A percentile compares a stretch with the other conserved stretches of the same genome.
Conservation (phyloP, 495 filamentous ascomycete genomes). For the Parachaetomium inaequale region DNA sequence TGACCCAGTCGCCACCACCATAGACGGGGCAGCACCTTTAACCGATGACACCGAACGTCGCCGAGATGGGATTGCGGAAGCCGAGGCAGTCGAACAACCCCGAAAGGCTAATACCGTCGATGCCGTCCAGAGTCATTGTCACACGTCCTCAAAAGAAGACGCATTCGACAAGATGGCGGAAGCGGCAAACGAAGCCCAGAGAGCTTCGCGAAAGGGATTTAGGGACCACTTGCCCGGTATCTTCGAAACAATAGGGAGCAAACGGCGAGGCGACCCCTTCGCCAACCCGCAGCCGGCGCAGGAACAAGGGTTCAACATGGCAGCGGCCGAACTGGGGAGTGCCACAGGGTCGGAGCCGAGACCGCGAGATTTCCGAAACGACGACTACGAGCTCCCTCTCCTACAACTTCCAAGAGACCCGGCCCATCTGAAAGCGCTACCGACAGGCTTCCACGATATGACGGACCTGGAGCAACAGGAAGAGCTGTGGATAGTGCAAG, state of each 20-base stretch:
- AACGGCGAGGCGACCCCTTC: background rate
- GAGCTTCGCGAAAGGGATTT: too few relatives aligned
- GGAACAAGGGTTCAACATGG: background rate
- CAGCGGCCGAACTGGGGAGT: background rate
- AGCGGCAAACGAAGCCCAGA: background rate
- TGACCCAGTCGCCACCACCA: background rate
- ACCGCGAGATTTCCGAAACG: background rate
- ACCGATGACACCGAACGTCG: background rate
- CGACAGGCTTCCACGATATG: conserved; percentile 16
- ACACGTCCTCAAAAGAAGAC: background rate
- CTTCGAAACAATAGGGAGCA: background rate
- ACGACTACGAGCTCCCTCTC: background rate
- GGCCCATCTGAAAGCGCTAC: conserved; percentile 3
- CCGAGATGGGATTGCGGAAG: background rate
- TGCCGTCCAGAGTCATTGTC: background rate
- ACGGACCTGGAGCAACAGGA: conserved; percentile 14
- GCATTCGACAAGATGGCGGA: background rate
- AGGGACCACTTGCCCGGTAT: background rate
- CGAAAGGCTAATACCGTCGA: background rate
- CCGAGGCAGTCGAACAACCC: background rate
- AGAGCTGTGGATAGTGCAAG: conserved; percentile 13
- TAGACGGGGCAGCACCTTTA: background rate
- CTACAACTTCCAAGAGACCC: conserved; percentile 5
- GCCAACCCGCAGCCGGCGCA: too few relatives aligned
- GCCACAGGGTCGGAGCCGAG: background rate